These are phyloP conservation scores for Waltergamsia citrina DNA, from an alignment of 2,329 filamentous ascomycete species.

Conservation along the genomic window DNA sequence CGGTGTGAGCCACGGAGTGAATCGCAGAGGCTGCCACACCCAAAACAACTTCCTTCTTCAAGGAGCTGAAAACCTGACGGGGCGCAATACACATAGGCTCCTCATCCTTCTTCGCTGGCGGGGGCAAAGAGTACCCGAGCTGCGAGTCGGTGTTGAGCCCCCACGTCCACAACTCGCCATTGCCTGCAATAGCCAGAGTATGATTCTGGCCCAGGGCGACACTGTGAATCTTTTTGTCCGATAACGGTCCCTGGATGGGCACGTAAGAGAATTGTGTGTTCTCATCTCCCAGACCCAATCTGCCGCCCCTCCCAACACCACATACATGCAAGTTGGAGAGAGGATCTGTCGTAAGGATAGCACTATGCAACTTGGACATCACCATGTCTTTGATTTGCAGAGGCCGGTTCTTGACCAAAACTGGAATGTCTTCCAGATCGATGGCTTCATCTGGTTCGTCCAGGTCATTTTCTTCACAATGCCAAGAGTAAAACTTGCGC, in stretches of 20 bases:
- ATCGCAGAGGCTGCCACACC: constrained; percentile 83
- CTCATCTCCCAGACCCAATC: constrained; percentile 83
- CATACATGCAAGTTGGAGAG: constrained; percentile 88
- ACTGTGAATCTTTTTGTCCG: constrained; percentile 64
- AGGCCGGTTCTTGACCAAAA: constrained; percentile 60
- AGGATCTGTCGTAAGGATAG: constrained; percentile 77
- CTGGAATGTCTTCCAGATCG: constrained; percentile 51
- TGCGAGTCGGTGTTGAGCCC: constrained; percentile 81
- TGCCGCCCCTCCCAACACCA: constrained; percentile 82
- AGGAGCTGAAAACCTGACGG: constrained; percentile 79
- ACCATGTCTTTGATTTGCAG: constrained; percentile 71
- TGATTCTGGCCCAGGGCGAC: constrained; percentile 88
- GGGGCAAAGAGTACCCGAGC: constrained; percentile 72
- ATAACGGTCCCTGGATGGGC: constrained; percentile 68
- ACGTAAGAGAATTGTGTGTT: constrained; percentile 80
- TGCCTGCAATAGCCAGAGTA: constrained; percentile 72
- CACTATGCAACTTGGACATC: constrained; percentile 87
- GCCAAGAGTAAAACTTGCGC: constrained; percentile 56
- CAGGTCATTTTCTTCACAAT: constrained; percentile 45
- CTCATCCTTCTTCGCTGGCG: constrained; percentile 60
- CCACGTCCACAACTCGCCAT: constrained; percentile 92
- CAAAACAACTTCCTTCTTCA: constrained; percentile 76
- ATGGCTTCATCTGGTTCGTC: constrained; percentile 12
- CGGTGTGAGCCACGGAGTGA: constrained; percentile 84
- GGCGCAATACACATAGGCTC: constrained; percentile 75